Percentiles rank a stretch among this genome's conserved stretches.
Conservation (phyloP, 2,329 filamentous ascomycete species). For the Blastomyces parvus region DNA sequence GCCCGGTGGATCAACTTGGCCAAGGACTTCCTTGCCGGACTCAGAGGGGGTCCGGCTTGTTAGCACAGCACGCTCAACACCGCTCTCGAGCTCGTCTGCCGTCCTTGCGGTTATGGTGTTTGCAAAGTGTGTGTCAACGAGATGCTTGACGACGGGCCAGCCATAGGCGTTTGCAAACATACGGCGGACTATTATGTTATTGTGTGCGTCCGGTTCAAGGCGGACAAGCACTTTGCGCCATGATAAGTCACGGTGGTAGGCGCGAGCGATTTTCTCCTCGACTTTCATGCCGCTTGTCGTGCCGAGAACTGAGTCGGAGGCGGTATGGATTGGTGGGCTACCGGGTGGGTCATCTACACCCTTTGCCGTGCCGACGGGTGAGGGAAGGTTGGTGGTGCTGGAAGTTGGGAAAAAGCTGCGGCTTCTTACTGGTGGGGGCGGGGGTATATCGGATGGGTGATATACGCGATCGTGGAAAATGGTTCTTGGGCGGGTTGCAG, state of each 20-base stretch:
- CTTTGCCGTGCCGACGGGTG: neutral
- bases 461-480: constrained; percentile 98
- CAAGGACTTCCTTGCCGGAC: constrained; percentile 57
- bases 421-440: constrained; percentile 49
- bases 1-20: constrained; percentile 33
- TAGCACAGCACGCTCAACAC: constrained; percentile 59
- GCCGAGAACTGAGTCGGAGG: constrained; percentile 11
- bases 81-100: constrained; percentile 57
- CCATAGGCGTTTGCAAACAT: constrained; percentile 97
- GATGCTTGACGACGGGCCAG: constrained; percentile 92
- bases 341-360: neutral
- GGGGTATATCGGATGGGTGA: constrained; percentile 84
- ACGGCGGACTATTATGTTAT: constrained; percentile 92
- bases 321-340: constrained; percentile 11
- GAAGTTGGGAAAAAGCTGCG: constrained; percentile 32
- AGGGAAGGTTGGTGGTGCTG: constrained; percentile 6
- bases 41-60: constrained; percentile 47
- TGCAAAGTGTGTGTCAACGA: constrained; percentile 89
- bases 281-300: constrained; percentile 58
- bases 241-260: constrained; percentile 81
- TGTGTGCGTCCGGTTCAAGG: constrained; percentile 92
- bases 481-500: constrained; percentile 67
- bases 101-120: constrained; percentile 58
- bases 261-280: constrained; percentile 94
- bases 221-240: constrained; percentile 97